Conservation (phyloP, 495 filamentous ascomycete species). For the Hyaloscypha hepaticicola region DNA sequence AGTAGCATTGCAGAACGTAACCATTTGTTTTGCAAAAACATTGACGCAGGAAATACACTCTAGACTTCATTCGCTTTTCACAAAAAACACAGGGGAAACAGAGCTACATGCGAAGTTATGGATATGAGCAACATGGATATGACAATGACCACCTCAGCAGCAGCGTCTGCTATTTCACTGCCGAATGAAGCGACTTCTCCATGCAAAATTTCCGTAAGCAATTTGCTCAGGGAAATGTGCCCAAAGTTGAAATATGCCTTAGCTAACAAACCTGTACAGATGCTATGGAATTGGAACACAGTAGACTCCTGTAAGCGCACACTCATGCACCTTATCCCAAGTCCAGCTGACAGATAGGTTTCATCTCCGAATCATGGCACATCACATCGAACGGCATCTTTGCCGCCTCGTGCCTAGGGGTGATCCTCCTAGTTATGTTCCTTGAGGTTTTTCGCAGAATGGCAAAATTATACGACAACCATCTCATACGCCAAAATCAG, state of each 20-base stretch:
- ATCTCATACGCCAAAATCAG: conserved; percentile 49
- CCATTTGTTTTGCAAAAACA: too few relatives aligned
- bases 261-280: conserved; percentile 38
- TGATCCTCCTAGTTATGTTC: conserved; percentile 58
- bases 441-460: conserved; percentile 64
- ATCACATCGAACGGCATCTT: conserved; percentile 60
- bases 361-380: conserved; percentile 64
- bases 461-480: conserved; percentile 59
- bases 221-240: not conserved
- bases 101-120: not conserved
- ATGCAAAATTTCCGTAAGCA: not conserved
- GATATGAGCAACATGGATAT: not conserved
- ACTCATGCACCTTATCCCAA: not conserved
- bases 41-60: not conserved
- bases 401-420: conserved; percentile 68
- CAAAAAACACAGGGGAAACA: not conserved
- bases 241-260: not conserved
- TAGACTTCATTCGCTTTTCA: not conserved
- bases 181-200: not conserved
- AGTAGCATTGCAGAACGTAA: too few relatives aligned
- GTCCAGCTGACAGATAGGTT: conserved; percentile 41
- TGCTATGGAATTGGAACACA: conserved; percentile 79
- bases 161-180: not conserved
- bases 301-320: conserved; percentile 56
- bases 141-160: not conserved